Conservation (phyloP, 75 land plant species). For the Sequoiadendron giganteum region DNA sequence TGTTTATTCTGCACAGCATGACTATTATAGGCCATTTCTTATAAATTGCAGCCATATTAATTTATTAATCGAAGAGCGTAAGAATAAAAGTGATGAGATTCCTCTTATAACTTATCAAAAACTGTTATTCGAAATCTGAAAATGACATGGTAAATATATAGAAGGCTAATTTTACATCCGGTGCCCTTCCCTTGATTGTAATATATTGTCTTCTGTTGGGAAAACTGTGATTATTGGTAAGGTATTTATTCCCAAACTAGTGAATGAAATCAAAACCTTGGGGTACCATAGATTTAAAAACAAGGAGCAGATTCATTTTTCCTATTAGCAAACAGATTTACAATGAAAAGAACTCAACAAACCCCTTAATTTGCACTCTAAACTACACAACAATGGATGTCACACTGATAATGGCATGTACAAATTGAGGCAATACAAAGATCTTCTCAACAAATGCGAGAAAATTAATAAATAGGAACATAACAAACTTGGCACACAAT, state of each 20-base stretch:
- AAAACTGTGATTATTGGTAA: neutral
- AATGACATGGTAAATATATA: too few species aligned
- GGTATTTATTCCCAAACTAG: neutral
- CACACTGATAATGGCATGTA: too few species aligned
- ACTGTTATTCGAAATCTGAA: neutral
- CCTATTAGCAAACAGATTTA: too few species aligned
- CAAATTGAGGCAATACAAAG: too few species aligned
- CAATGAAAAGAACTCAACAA: too few species aligned
- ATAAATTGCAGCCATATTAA: neutral
- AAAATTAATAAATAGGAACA: too few species aligned
- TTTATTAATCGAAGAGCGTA: neutral
- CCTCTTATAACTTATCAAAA: neutral
- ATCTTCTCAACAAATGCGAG: too few species aligned
- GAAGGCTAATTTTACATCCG: neutral
- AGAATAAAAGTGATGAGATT: neutral
- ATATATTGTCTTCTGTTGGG: neutral
- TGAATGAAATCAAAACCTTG: neutral
- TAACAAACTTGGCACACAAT: too few species aligned
- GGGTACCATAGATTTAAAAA: neutral
- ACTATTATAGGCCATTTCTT: neutral
- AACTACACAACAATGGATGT: too few species aligned
- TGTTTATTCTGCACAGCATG: neutral
- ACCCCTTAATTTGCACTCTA: too few species aligned
- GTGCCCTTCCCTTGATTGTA: too few species aligned
- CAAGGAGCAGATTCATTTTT: too few species aligned